Base-by-base conservation (phyloP, 257 asterid genomes). In the Solanum boliviense region DNA sequence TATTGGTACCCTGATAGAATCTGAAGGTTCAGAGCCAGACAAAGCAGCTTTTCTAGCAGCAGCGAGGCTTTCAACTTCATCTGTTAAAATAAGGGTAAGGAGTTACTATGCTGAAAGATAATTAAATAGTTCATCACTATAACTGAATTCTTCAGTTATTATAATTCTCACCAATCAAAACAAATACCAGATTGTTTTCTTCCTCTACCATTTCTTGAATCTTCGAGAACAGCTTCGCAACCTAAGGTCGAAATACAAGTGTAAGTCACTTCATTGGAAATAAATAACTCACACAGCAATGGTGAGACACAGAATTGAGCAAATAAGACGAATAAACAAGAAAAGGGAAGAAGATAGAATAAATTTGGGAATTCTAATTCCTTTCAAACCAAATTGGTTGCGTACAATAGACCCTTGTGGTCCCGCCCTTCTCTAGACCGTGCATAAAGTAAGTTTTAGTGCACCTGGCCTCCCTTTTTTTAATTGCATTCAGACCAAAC, bases 11-110 rank as follows among this genome's bases (percentile, higher is more conserved):
- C 99, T 93, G 91, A 97, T 97, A 89, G 99, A 97, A 92, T 97
- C 99, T 60, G 99, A 97, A 91, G 99, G 99, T 94, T 97, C 99
- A 60, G 99, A 96, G 16, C 99, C 99, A 89, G 99, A 96, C 92
- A 97, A 90, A 85, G 99, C 99, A 91, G 98, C 98, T 88, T 94
- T 94, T 92, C 99, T 95, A 83, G 99, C 98, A 91, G 99, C 99
- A 88, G 99, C 99, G 9, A 97, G 98, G 92, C 99, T 96, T 94
- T 97, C 99, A 88, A 97, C 98, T 94, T 97, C 99, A 94, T 96
- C 99, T 97, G 88, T 86, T 87, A 23, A 89, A 82, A 82, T 48
- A 82, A 29, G 70, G 65, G 20, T 32, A 46, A 87, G 60, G 88
- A 87, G 83, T 78, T 86, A 62, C 25, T 38, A 86, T 68, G 75